These are phyloP conservation scores for Schwanniomyces pseudopolymorphus DNA, from an alignment of 805 yeast genomes.

Conservation along the genomic window DNA sequence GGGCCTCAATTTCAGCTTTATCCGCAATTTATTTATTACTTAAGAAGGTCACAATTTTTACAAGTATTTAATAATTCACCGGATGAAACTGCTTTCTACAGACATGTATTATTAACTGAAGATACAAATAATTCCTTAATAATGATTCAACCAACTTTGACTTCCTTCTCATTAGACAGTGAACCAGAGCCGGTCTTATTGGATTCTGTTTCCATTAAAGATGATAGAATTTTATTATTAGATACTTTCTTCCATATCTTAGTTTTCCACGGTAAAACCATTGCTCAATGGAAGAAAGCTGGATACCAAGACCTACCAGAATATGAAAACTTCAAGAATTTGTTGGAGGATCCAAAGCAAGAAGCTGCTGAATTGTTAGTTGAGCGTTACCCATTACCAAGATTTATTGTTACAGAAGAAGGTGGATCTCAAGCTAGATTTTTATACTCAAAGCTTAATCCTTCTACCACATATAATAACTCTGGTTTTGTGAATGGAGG, in stretches of 20 bases:
- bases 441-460: conserved; percentile 90
- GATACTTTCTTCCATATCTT: conserved; percentile 97
- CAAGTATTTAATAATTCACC: conserved; percentile 98
- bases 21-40: conserved; percentile 94
- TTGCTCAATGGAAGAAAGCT: conserved; percentile 94
- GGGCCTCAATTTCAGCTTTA: conserved; percentile 81
- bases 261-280: conserved; percentile 91
- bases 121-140: conserved; percentile 90
- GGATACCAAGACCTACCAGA: conserved; percentile 92
- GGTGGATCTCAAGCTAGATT: conserved; percentile 99
- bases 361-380: conserved; percentile 91
- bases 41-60: conserved; percentile 93
- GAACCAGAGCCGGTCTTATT: conserved; percentile 85
- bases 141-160: conserved; percentile 97
- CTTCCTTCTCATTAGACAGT: conserved; percentile 70
- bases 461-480: conserved; percentile 79
- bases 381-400: conserved; percentile 95
- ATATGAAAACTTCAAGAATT: conserved; percentile 80
- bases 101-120: conserved; percentile 88
- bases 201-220: conserved; percentile 89
- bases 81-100: conserved; percentile 96
- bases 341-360: conserved; percentile 83
- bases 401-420: conserved; percentile 95
- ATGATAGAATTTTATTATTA: conserved; percentile 80
- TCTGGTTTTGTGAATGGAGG: conserved; percentile 46